Base-by-base conservation (phyloP, 495 filamentous ascomycete species). In the Penicillium verhagenii region DNA sequence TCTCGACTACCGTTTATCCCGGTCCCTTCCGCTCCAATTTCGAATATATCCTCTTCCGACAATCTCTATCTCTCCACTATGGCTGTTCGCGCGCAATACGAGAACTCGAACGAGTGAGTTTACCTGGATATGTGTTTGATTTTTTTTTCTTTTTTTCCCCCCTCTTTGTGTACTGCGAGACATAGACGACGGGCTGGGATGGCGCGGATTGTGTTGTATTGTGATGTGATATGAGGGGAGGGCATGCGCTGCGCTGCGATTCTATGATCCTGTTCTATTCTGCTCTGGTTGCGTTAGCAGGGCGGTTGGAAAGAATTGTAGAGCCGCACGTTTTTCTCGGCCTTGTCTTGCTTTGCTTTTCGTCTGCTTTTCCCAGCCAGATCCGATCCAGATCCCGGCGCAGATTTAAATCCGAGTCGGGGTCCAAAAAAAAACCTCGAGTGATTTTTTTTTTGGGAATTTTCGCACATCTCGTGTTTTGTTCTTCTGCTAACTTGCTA, bases 91-190 rank as follows among this genome's bases (percentile, higher is more conserved):
- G 88, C 88, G 52, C 87, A 94, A 78, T 98, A 97, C 70, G 94
- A 97, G 77, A 97, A 96, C 77, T 96, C 91, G 59, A 97, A 97
- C 80, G 94, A 97, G 94, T 97, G 73, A 69, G 84, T 77, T 8
- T 8, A 16, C 33, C 33, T 35, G 16, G 14, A 16, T 16, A 3
- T 6, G 2, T n/a, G n/a, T n/a, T n/a, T n/a, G n/a, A n/a, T n/a
- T n/a, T n/a, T n/a, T n/a, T n/a, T n/a, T n/a, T n/a, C n/a, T n/a
- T n/a, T n/a, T n/a, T n/a, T n/a, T n/a, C n/a, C n/a, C n/a, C n/a
- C n/a, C n/a, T n/a, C n/a, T n/a, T n/a, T n/a, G n/a, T n/a, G n/a
- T 28, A 28, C 26, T 28, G 26, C 26, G 26, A 28, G 6, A 28
- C 26, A n/a, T n/a, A n/a, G n/a, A n/a, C n/a, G n/a, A n/a, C n/a